Conservation (phyloP, 805 yeast genomes). For the Monosporozyma unispora region DNA sequence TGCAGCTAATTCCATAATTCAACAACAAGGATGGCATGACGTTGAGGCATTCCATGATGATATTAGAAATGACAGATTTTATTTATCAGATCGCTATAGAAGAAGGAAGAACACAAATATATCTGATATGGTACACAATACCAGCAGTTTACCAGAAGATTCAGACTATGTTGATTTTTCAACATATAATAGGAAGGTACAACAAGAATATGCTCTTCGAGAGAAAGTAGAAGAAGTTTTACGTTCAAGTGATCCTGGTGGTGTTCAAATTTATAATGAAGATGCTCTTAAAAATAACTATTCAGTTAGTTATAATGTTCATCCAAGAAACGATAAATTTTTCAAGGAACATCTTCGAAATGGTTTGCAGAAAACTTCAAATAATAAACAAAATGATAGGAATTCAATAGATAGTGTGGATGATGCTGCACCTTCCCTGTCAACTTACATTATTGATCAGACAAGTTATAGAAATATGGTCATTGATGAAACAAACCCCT, state of each 20-base stretch:
- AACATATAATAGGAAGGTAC: constrained; percentile 28
- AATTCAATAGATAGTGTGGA: neutral
- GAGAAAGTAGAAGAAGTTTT: constrained; percentile 18
- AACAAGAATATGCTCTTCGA: constrained; percentile 27
- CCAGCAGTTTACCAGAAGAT: constrained; percentile 2
- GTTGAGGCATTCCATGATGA: constrained; percentile 13
- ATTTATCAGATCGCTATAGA: constrained; percentile 14
- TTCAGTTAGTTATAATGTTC: constrained; percentile 6
- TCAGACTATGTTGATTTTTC: constrained; percentile 25
- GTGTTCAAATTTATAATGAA: constrained; percentile 14
- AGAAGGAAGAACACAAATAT: constrained; percentile 3
- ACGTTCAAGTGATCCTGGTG: constrained; percentile 10
- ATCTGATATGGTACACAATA: constrained; percentile 1
- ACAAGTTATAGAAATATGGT: constrained; percentile 17
- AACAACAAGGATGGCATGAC: constrained; percentile 13
- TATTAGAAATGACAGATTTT: constrained; percentile 16
- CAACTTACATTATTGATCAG: constrained; percentile 15
- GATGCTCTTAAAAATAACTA: constrained; percentile 11
- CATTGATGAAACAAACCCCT: constrained; percentile 11
- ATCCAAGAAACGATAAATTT: neutral
- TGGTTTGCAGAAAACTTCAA: neutral
- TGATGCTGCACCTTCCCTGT: neutral
- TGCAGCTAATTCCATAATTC: constrained; percentile 7
- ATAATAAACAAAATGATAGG: neutral
- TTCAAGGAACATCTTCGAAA: neutral